Conservation (phyloP, 2,329 filamentous ascomycete species). For the Aureobasidium sp. region DNA sequence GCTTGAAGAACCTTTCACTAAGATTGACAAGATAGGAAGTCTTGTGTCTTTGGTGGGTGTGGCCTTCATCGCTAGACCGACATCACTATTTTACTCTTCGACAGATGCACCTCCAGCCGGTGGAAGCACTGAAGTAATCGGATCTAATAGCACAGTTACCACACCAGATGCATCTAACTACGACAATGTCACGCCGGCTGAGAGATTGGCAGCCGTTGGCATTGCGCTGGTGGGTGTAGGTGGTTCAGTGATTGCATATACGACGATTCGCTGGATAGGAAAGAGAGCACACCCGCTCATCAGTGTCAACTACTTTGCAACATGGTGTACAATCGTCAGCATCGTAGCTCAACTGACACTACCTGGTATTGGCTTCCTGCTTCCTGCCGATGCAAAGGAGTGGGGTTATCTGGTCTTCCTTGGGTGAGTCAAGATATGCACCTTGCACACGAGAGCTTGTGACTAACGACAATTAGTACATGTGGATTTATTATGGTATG, state of each 20-base stretch:
- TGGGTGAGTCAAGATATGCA: conserved; percentile 35
- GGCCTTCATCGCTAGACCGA: conserved; percentile 71
- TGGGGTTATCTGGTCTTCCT: conserved; percentile 64
- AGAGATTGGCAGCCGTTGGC: conserved; percentile 63
- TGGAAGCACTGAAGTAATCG: conserved; percentile 25
- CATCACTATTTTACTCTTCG: conserved; percentile 44
- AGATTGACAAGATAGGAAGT: conserved; percentile 67
- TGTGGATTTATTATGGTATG: conserved; percentile 67
- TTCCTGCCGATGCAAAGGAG: conserved; percentile 49
- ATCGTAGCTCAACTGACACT: conserved; percentile 50
- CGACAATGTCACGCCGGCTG: conserved; percentile 47
- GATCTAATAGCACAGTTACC: conserved; percentile 25
- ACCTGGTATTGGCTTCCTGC: conserved; percentile 50
- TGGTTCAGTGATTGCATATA: conserved; percentile 67
- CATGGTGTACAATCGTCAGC: conserved; percentile 63
- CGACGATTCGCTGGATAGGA: conserved; percentile 71
- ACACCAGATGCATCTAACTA: conserved; percentile 30
- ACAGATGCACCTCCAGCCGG: conserved; percentile 25
- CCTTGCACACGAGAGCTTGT: not conserved
- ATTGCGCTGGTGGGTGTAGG: conserved; percentile 70
- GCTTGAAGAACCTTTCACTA: conserved; percentile 69
- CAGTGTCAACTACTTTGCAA: conserved; percentile 75
- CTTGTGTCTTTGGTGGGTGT: conserved; percentile 72
- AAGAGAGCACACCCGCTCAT: conserved; percentile 74
- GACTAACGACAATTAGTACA: conserved; percentile 22